These are phyloP conservation scores for Cephalotrichum gorgonifer DNA, from an alignment of 2,329 filamentous ascomycete genomes.

Conservation along the genomic window DNA sequence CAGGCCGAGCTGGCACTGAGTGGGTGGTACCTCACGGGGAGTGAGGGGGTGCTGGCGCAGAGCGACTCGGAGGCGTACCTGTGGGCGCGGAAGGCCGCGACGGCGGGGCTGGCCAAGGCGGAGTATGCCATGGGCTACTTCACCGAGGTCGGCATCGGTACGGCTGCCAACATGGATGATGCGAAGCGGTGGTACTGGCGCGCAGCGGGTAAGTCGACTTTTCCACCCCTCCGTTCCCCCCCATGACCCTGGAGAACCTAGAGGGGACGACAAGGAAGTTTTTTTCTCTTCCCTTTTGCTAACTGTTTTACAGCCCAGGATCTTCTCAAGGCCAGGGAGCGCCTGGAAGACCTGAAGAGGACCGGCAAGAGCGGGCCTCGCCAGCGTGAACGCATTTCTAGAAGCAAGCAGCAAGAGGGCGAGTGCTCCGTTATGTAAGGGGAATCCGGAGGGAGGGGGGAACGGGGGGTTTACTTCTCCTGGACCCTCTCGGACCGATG, in stretches of 20 bases:
- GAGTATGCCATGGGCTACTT: constrained; percentile 95
- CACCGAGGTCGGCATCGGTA: constrained; percentile 88
- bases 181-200: constrained; percentile 98
- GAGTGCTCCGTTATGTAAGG: constrained; percentile 77
- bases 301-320: constrained; percentile 60
- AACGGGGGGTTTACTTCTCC: not conserved
- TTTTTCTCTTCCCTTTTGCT: not conserved
- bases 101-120: constrained; percentile 79
- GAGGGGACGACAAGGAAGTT: too few relatives aligned
- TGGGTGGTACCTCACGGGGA: constrained; percentile 93
- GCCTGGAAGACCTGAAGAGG: constrained; percentile 83
- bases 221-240: not conserved
- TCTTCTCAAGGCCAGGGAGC: constrained; percentile 84
- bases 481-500: not conserved
- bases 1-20: constrained; percentile 77
- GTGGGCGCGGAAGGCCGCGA: constrained; percentile 90
- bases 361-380: constrained; percentile 63
- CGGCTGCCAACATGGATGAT: constrained; percentile 78
- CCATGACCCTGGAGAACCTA: too few relatives aligned
- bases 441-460: not conserved
- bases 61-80: constrained; percentile 94
- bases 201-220: constrained; percentile 71
- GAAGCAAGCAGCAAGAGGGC: constrained; percentile 78
- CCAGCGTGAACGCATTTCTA: constrained; percentile 66
- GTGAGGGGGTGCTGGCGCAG: constrained; percentile 76